Evolutionary conservation across 2,329 filamentous ascomycete species (phyloP), one percentile per base, ranked within the genome.

Genomic region (Rosellinia necatrix): DNA sequence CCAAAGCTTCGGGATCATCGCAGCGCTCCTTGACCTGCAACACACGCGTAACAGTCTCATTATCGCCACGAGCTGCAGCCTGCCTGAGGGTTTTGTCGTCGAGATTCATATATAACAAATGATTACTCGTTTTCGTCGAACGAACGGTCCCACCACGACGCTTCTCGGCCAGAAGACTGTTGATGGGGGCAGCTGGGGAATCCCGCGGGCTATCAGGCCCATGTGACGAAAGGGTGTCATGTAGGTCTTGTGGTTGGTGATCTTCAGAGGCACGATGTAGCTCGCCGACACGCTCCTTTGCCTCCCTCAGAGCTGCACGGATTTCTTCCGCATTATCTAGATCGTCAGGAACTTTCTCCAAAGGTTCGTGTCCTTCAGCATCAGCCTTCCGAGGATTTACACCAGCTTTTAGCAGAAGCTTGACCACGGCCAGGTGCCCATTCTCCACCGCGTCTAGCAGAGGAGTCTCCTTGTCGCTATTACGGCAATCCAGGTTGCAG

Each of bases 371-470:
- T 4, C 94, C 94, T 66, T 92, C 89, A n/a, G 91, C 87, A 70
- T 97, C 97, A 42, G 92, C 87, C 64, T 92, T 90, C 46, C 92
- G 87, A 44, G 94, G 94, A 69, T 99, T 96, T 10, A 96, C 93
- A 9, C 92, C 93, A 53, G 92, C 88, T 52, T 89, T 85, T 2
- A 99, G 79, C 29, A 99, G 77, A 8, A 96, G 78, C 67, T 86
- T 90, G 37, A 99, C 90, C 3, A 97, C 93, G 15, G 89, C 90
- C 6, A 96, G 72, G 69, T 99, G 92, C 1, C 91, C 91, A 67
- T 99, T 99, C 65, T 97, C 94, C 24, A 97, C 92, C 4, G 94
- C 94, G 76, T 99, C 94, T 50, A 99, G 88, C 30, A 99, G 81
- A 24, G 94, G 94, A 0, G 94, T 97, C 67, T 99, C 94, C 67